Percentiles rank a stretch among this genome's conserved stretches.
These are phyloP conservation scores for Sclerotinia spermophila DNA, from an alignment of 2,329 filamentous ascomycete species.

Conservation along the genomic window DNA sequence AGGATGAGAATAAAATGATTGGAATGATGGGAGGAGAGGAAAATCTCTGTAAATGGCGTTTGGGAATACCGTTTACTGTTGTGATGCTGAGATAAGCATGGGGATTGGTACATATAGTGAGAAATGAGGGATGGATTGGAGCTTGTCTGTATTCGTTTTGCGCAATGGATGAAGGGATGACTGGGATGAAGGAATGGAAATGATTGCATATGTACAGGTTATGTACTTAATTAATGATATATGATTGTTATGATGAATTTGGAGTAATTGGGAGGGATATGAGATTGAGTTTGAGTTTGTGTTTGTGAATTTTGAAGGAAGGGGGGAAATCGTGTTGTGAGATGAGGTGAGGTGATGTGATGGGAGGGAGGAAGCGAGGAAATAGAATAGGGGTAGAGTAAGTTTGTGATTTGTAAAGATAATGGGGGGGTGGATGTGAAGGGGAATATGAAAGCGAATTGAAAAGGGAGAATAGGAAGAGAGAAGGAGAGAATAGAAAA, in stretches of 20 bases:
- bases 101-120: background rate
- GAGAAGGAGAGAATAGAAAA: too few relatives aligned
- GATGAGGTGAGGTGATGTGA: too few relatives aligned
- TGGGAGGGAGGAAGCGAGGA: too few relatives aligned
- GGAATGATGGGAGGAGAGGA: background rate
- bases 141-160: background rate
- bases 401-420: too few relatives aligned
- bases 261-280: too few relatives aligned
- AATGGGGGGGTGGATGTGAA: too few relatives aligned
- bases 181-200: background rate
- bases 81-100: background rate
- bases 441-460: too few relatives aligned
- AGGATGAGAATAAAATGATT: background rate
- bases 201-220: background rate
- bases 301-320: background rate
- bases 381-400: too few relatives aligned
- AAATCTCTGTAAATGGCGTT: conserved; percentile 7
- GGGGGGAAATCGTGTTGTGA: too few relatives aligned
- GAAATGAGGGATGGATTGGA: background rate
- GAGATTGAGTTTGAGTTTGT: background rate
- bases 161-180: background rate
- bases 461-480: too few relatives aligned
- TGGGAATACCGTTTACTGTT: background rate
- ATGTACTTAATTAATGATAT: background rate
- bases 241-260: background rate